phyloP scores from a whole-genome alignment of 2,329 filamentous ascomycete genomes.

The Nothophoma quercina region DNA sequence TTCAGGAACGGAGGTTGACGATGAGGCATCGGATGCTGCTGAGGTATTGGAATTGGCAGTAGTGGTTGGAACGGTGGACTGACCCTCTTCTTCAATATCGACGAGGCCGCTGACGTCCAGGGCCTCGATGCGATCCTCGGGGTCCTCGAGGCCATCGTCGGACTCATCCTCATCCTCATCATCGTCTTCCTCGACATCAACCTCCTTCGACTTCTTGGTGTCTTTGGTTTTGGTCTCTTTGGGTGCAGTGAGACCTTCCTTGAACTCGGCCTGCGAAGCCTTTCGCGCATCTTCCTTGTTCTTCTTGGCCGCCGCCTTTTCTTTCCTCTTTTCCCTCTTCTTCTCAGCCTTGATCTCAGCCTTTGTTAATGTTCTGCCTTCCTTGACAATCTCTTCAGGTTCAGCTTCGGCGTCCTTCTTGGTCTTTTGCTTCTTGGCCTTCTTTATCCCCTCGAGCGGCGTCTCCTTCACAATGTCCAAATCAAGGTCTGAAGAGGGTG shows the following conservation, averaged over 20 bases:
- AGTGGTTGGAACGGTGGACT: conserved; percentile 44
- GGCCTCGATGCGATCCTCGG: conserved; percentile 43
- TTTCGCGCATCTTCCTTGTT: conserved; percentile 45
- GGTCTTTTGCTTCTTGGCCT: conserved; percentile 57
- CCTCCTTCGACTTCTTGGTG: conserved; percentile 31
- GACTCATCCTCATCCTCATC: conserved; percentile 28
- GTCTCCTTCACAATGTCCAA: conserved; percentile 48
- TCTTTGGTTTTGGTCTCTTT: conserved; percentile 30
- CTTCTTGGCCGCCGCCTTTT: conserved; percentile 52
- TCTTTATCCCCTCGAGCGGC: conserved; percentile 50
- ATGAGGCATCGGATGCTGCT: conserved; percentile 54
- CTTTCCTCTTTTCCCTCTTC: conserved; percentile 56
- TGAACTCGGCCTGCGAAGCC: conserved; percentile 40
- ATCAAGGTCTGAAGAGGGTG: conserved; percentile 43
- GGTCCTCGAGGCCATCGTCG: conserved; percentile 33
- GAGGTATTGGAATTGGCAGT: conserved; percentile 48
- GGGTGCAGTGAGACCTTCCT: conserved; percentile 30
- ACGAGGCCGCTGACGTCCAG: conserved; percentile 49
- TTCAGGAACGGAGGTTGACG: conserved; percentile 55
- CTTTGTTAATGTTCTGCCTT: conserved; percentile 48
- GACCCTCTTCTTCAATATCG: conserved; percentile 39
- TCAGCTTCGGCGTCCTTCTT: conserved; percentile 33
- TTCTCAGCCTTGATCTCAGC: conserved; percentile 54
- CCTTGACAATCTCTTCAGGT: conserved; percentile 40
- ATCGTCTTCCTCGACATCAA: conserved; percentile 38